phyloP scores from a whole-genome alignment of 2,329 filamentous ascomycete species.

The Phialophora expanda region DNA sequence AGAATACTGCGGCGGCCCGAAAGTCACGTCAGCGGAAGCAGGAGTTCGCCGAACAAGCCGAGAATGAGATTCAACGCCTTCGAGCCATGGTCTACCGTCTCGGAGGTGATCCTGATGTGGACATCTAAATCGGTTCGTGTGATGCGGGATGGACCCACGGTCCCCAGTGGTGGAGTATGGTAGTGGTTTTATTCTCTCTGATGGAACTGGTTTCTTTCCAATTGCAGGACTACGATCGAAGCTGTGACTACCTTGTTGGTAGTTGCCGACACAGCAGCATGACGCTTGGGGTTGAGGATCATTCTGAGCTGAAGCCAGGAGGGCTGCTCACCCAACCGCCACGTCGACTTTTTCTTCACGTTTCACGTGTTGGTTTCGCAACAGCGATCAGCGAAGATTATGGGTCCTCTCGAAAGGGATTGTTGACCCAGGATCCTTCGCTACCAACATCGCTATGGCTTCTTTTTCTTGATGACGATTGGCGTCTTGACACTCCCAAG shows the following conservation, averaged over 20 bases:
- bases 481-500: neutral
- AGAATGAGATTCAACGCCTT: conserved; percentile 48
- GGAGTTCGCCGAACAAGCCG: conserved; percentile 72
- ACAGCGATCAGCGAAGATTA: conserved; percentile 34
- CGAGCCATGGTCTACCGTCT: conserved; percentile 37
- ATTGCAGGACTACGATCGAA: conserved; percentile 31
- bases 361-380: conserved; percentile 19
- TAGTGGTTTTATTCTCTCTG: neutral
- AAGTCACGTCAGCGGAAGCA: conserved; percentile 86
- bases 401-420: conserved; percentile 13
- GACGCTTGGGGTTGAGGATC: conserved; percentile 36
- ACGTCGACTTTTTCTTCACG: conserved; percentile 26
- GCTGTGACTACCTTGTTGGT: conserved; percentile 29
- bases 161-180: neutral
- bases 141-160: neutral
- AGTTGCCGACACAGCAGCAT: conserved; percentile 32
- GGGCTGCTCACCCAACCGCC: conserved; percentile 35
- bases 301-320: conserved; percentile 31
- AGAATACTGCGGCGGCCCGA: conserved; percentile 85
- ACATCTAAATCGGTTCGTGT: conserved; percentile 5
- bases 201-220: conserved; percentile 14
- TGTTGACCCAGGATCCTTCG: conserved; percentile 26
- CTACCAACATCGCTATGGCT: conserved; percentile 25
- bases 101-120: conserved; percentile 38
- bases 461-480: conserved; percentile 9